Conservation (phyloP, 768 basidiomycete genomes). For the Pleurotus tuoliensis region DNA sequence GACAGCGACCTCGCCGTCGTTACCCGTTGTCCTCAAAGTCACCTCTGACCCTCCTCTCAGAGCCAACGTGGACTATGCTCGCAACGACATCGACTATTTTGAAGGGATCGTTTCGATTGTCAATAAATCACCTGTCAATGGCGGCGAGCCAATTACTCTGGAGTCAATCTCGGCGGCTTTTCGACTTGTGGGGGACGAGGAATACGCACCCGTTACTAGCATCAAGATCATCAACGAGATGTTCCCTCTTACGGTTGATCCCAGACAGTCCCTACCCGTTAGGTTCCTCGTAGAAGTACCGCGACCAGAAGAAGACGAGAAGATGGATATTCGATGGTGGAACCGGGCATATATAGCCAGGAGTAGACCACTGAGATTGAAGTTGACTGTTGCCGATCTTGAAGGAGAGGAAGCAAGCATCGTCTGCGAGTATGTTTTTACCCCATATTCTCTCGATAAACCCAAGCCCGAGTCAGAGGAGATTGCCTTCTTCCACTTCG, state of each 20-base stretch:
- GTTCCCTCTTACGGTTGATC: constrained; percentile 32
- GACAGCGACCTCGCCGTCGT: constrained; percentile 23
- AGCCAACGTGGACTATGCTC: constrained; percentile 27
- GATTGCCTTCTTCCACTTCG: constrained; percentile 31
- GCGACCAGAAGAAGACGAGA: constrained; percentile 29
- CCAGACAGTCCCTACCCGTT: constrained; percentile 29
- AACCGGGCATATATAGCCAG: constrained; percentile 29
- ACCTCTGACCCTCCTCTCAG: constrained; percentile 32
- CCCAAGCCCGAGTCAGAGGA: constrained; percentile 17
- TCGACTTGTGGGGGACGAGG: constrained; percentile 31
- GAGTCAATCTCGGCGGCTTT: constrained; percentile 27
- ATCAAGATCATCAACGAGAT: constrained; percentile 21
- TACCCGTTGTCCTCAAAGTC: constrained; percentile 29
- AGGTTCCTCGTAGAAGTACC: constrained; percentile 28
- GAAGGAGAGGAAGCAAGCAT: constrained; percentile 36
- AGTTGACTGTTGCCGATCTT: constrained; percentile 30
- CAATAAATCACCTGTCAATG: constrained; percentile 31
- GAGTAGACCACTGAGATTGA: constrained; percentile 31
- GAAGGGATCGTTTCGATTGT: constrained; percentile 30
- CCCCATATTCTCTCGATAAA: constrained; percentile 23
- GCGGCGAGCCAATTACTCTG: constrained; percentile 30
- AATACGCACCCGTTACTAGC: constrained; percentile 25
- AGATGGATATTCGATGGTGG: constrained; percentile 27
- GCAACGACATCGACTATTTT: constrained; percentile 24
- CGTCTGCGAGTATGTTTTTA: constrained; percentile 34